These are phyloP conservation scores for Heritiera fomes DNA, from an alignment of 345 rosid species.

Conservation along the genomic window DNA sequence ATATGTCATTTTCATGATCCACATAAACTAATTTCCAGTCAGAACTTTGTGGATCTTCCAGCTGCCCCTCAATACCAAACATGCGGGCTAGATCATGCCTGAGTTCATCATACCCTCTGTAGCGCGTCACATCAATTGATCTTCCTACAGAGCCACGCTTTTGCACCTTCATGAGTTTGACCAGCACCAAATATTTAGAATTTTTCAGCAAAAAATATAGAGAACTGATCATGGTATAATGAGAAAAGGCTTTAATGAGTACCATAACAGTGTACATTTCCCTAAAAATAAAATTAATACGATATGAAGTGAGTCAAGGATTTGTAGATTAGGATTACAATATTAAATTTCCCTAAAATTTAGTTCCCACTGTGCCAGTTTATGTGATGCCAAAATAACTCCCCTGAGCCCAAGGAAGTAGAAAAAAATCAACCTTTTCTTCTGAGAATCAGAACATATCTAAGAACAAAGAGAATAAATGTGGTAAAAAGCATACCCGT, in stretches of 20 bases:
- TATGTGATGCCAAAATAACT: neutral
- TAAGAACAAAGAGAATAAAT: neutral
- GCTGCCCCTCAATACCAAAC: conserved; percentile 97
- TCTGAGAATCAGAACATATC: neutral
- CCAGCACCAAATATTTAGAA: neutral
- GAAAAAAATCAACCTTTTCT: neutral
- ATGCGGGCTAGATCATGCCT: conserved; percentile 86
- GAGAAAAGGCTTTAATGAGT: neutral
- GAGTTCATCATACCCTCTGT: conserved; percentile 76
- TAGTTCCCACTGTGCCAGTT: neutral
- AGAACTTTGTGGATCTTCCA: conserved; percentile 87
- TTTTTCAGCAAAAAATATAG: neutral
- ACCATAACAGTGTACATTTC: neutral
- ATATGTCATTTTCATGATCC: conserved; percentile 89
- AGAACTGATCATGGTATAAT: neutral
- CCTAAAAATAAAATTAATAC: too few relatives aligned
- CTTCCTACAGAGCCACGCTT: conserved; percentile 97
- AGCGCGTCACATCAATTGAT: conserved; percentile 90
- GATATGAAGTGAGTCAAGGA: neutral
- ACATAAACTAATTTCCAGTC: conserved; percentile 94
- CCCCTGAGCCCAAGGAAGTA: neutral
- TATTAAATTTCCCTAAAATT: neutral
- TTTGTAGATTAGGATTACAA: neutral
- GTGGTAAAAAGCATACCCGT: neutral
- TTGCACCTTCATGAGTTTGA: conserved; percentile 67